phyloP scores from a whole-genome alignment of 1,284 basidiomycete genomes.

The Wolfiporia cocos region DNA sequence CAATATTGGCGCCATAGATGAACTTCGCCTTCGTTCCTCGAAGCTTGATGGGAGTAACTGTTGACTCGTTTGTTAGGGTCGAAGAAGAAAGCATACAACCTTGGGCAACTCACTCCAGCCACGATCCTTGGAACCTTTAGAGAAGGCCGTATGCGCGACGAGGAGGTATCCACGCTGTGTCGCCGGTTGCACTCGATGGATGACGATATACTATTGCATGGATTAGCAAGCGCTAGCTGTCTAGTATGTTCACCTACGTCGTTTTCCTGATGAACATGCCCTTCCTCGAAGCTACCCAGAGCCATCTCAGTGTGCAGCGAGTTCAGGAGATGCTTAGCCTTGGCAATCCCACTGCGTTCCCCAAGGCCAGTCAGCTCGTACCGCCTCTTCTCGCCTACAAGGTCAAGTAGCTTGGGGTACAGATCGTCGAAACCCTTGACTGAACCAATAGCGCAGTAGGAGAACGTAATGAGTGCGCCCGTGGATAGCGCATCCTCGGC shows the following conservation, averaged over 20 bases:
- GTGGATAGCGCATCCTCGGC: constrained; percentile 92
- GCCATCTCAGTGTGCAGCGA: constrained; percentile 88
- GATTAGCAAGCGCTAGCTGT: neutral
- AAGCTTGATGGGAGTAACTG: constrained; percentile 81
- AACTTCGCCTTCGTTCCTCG: constrained; percentile 75
- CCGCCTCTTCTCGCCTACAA: constrained; percentile 76
- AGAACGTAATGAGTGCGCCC: constrained; percentile 84
- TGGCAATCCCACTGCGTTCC: constrained; percentile 66
- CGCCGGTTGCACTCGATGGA: constrained; percentile 86
- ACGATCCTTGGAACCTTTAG: constrained; percentile 71
- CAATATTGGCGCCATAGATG: constrained; percentile 72
- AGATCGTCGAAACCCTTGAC: constrained; percentile 96
- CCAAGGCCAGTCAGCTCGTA: constrained; percentile 62
- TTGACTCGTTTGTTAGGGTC: constrained; percentile 1
- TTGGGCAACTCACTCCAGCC: constrained; percentile 53
- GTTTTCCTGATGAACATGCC: constrained; percentile 93
- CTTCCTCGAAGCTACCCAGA: constrained; percentile 75
- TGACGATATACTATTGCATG: constrained; percentile 72
- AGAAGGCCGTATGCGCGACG: constrained; percentile 86
- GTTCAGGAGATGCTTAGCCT: constrained; percentile 81
- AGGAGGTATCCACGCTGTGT: constrained; percentile 90
- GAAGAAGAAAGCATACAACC: constrained; percentile 1
- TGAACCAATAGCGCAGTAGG: constrained; percentile 80
- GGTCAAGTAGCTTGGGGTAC: constrained; percentile 86
- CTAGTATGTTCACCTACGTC: constrained; percentile 50